A percentile compares a stretch with the other conserved stretches of the same genome.
Evolutionary conservation across 768 basidiomycete genomes (phyloP).

Genomic region (Lentinus brumalis): DNA sequence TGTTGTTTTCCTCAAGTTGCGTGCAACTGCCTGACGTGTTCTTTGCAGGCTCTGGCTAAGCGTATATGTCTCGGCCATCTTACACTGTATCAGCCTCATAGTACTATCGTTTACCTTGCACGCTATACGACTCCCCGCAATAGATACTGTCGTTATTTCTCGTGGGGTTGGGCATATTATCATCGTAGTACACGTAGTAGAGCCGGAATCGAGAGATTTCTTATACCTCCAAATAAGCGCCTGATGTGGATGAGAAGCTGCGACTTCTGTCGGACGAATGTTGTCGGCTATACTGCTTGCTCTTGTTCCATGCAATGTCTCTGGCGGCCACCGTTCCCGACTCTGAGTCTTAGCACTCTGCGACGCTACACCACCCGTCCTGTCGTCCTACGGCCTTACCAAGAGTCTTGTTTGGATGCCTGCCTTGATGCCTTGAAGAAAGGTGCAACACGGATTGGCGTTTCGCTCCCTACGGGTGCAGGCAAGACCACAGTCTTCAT

Average conservation of each 20-base stretch:
- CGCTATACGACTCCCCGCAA: constrained; percentile 30
- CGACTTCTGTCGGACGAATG: not conserved
- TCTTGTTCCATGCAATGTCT: constrained; percentile 21
- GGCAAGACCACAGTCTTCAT: constrained; percentile 94
- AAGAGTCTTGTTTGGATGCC: constrained; percentile 75
- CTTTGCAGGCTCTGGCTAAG: constrained; percentile 45
- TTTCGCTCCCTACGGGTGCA: constrained; percentile 83
- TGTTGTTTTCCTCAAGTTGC: constrained; percentile 6
- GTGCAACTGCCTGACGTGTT: not conserved
- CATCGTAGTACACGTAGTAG: constrained; percentile 25
- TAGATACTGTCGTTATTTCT: constrained; percentile 38
- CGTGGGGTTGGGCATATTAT: constrained; percentile 18
- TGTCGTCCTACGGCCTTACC: constrained; percentile 76
- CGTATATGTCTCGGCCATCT: constrained; percentile 23
- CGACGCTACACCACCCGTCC: constrained; percentile 4
- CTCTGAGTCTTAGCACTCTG: not conserved
- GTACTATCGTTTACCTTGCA: constrained; percentile 32
- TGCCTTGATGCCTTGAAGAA: constrained; percentile 70
- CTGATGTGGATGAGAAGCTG: no score
- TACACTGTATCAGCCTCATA: constrained; percentile 33
- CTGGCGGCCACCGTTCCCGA: not conserved
- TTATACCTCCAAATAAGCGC: constrained; percentile 12
- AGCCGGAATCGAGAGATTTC: constrained; percentile 16
- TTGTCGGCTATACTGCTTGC: not conserved
- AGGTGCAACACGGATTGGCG: constrained; percentile 77